phyloP scores from a whole-genome alignment of 2,329 filamentous ascomycete species.

The Cryphonectria parasitica region DNA sequence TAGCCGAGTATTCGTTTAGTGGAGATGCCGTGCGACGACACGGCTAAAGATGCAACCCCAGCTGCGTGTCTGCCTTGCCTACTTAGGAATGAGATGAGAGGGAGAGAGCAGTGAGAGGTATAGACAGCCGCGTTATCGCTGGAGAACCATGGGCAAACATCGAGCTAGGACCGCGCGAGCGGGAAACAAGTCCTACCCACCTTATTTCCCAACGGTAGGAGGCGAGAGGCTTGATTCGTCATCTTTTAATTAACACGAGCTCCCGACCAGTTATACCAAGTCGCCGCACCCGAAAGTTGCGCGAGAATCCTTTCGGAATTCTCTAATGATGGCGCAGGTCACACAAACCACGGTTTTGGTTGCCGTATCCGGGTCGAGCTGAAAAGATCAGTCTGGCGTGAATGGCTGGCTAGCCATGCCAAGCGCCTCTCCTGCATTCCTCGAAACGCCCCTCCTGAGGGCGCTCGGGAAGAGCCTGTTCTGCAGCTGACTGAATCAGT shows the following conservation, averaged over 20 bases:
- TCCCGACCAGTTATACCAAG: neutral
- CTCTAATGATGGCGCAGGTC: neutral
- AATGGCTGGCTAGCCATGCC: slow-evolving; percentile 2
- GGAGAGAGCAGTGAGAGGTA: neutral
- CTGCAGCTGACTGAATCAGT: neutral
- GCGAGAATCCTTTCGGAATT: neutral
- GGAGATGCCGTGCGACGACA: neutral
- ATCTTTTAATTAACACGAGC: neutral
- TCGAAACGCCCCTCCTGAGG: neutral
- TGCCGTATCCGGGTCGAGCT: neutral
- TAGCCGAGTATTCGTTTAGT: neutral
- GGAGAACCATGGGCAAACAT: neutral
- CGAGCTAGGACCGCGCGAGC: neutral
- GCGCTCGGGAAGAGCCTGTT: neutral
- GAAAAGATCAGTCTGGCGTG: neutral
- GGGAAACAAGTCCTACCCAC: slow-evolving; percentile 1
- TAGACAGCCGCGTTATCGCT: neutral
- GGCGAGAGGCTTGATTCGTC: neutral
- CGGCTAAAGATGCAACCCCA: neutral
- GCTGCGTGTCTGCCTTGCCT: neutral
- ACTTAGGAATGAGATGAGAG: neutral
- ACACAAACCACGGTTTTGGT: neutral
- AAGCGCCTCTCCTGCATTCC: slow-evolving; percentile 1
- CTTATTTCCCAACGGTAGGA: neutral
- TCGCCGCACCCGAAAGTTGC: neutral